Evolutionary conservation across 306 rosid species (phyloP), one percentile per base, ranked within the genome.

Genomic region (Acacia acuminata): DNA sequence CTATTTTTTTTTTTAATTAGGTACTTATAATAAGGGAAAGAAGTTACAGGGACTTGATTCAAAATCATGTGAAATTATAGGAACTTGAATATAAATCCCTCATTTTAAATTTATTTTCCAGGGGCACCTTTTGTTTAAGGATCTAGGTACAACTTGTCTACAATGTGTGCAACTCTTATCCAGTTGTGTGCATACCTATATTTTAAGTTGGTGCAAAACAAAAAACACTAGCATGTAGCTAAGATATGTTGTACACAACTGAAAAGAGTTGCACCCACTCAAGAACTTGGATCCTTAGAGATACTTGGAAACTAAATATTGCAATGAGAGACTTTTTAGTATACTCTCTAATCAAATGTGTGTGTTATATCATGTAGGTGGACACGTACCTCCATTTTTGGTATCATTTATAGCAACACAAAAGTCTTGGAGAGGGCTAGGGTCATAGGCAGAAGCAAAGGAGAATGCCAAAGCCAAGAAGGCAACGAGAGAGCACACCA

Each of bases 341-440:
- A 51, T 51, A 4, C 22, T n/a, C 22, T n/a, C 19, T 11, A 13
- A 50, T 50, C 19, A 14, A 50, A 5, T 51, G 6, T 51, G 5
- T 43, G 11, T 43, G 5, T 8, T 43, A 8, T 14, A 14, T 14
- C 10, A 19, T 55, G 8, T 20, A n/a, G 63, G 10, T 9, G 4
- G 6, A 20, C 66, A 58, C 42, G 34, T 77, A 84, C 87, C 88
- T 51, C 85, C 88, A 67, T 7, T 73, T 66, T 73, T 81, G 61
- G 83, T 77, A 19, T 85, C 88, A 77, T 81, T 73, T 76, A 81
- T 77, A 43, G 82, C 85, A 3, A 85, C 85, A 81, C 88, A 85
- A 4, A 85, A 77, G 72, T 85, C 88, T 73, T 85, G 88, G 7
- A 85, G 38, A 17, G 85, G 85, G 77, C 85, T 81, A 1, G 88